Base-by-base conservation (phyloP, 1,139 yeast genomes). In the Lodderomyces elongisporus region DNA sequence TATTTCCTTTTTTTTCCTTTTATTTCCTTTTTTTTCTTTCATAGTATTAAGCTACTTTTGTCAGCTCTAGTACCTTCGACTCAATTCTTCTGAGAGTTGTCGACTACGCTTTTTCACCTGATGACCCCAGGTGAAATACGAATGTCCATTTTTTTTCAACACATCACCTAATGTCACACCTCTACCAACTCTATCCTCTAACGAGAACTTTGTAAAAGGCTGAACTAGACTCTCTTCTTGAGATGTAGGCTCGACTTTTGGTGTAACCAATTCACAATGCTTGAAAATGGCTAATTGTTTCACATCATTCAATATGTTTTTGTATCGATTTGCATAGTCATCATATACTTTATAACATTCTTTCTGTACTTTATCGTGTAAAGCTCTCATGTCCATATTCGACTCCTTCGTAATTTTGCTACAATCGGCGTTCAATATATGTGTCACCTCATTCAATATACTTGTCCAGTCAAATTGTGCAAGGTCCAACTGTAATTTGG, bases 81-180 rank as follows among this genome's bases (percentile, higher is more conserved):
- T 24, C 14, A 24, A 24, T n/a, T 24, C 26, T 24, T 9, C 14
- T 13, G 10, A 24, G 13, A 27, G 30, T 33, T 38, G 35, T 6
- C 23, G 47, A 27, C 60, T 48, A 33, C 52, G 46, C 29, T 54
- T 49, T 30, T 48, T 53, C 34, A 55, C 59, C 31, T 50, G 49
- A 41, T 52, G 41, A 1, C 73, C 73, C 49, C 58, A 51, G 30
- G 48, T 51, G 43, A 50, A 66, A 23, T 47, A 39, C 13, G 40
- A 42, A 12, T 51, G 44, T 1, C 53, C 52, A 2, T 31, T 37
- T 5, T 49, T 50, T 24, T 45, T 47, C 23, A 64, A 39, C 30
- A 57, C 60, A 36, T 66, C 72, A 2, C 58, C 58, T 30, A 67
- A 46, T 7, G 46, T 46, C 41, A 53, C 58, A 2, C 62, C 65